These are phyloP conservation scores for Senecio squalidus DNA, from an alignment of 140 eudicot genomes.

Conservation along the genomic window DNA sequence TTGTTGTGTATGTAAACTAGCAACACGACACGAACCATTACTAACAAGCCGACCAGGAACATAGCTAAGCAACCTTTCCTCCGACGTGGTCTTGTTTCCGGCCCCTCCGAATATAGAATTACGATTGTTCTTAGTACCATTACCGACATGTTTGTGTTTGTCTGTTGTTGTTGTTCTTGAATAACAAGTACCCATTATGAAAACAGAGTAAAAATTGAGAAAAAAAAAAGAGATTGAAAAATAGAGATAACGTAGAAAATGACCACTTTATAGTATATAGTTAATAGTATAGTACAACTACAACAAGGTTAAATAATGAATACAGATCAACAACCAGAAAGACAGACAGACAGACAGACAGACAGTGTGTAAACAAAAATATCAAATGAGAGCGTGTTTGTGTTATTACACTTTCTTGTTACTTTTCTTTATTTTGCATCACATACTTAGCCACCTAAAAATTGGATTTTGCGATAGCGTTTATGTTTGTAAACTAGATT, in stretches of 20 bases:
- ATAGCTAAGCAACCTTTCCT: slow-evolving; percentile 37
- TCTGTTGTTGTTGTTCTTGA: neutral
- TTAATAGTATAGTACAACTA: no score
- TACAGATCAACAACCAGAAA: slow-evolving; percentile 15
- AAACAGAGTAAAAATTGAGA: neutral
- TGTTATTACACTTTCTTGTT: no score
- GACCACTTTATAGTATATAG: slow-evolving; percentile 15
- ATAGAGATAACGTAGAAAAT: neutral
- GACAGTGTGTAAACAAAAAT: slow-evolving; percentile 15
- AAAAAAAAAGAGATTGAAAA: neutral
- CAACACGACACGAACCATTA: slow-evolving; percentile 35
- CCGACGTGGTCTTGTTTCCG: slow-evolving; percentile 23
- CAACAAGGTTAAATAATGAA: slow-evolving; percentile 9
- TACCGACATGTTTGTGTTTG: slow-evolving; percentile 9
- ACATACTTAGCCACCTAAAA: no score
- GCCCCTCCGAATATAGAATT: slow-evolving; percentile 23
- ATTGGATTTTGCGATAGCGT: no score
- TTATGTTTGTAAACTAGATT: no score
- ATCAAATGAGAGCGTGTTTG: no score
- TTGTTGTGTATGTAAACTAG: slow-evolving; percentile 52
- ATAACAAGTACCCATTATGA: slow-evolving; percentile 23
- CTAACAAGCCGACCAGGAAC: slow-evolving; percentile 40
- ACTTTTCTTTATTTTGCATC: no score
- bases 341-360: no score
- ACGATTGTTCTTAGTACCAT: slow-evolving; percentile 21